These are phyloP conservation scores for Camelina neglecta DNA, from an alignment of 345 rosid species.

Conservation along the genomic window DNA sequence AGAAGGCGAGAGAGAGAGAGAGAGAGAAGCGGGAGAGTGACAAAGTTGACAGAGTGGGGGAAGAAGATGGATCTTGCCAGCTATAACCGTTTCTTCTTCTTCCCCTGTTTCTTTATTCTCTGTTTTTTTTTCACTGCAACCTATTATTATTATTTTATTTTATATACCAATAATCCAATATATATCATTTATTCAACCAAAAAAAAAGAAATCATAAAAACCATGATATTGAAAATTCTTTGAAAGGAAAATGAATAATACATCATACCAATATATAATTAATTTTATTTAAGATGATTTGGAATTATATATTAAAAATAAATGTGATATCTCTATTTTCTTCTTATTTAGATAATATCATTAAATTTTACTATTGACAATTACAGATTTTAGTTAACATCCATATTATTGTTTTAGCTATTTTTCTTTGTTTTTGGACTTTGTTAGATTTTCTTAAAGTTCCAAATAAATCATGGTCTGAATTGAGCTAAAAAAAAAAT, in stretches of 20 bases:
- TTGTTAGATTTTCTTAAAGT: too few relatives aligned
- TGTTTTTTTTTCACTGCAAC: slow-evolving; percentile 3
- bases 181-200: too few relatives aligned
- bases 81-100: slow-evolving; percentile 36
- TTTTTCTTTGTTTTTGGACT: too few relatives aligned
- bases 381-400: too few relatives aligned
- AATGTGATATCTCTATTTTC: neutral
- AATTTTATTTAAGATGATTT: neutral
- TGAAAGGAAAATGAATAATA: neutral
- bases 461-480: neutral
- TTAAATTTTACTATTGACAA: too few relatives aligned
- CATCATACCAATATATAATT: neutral
- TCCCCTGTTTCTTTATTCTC: neutral
- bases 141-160: neutral
- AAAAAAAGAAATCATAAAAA: too few relatives aligned
- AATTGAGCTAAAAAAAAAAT: neutral
- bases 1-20: neutral
- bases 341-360: neutral
- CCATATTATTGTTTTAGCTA: too few relatives aligned
- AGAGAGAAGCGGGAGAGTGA: slow-evolving; percentile 42
- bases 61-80: slow-evolving; percentile 31
- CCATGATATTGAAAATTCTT: neutral
- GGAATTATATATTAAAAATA: neutral
- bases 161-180: too few relatives aligned
- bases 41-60: slow-evolving; percentile 37